These are phyloP conservation scores for Atkinsonella hypoxylon DNA, from an alignment of 2,329 filamentous ascomycete species.

Conservation along the genomic window DNA sequence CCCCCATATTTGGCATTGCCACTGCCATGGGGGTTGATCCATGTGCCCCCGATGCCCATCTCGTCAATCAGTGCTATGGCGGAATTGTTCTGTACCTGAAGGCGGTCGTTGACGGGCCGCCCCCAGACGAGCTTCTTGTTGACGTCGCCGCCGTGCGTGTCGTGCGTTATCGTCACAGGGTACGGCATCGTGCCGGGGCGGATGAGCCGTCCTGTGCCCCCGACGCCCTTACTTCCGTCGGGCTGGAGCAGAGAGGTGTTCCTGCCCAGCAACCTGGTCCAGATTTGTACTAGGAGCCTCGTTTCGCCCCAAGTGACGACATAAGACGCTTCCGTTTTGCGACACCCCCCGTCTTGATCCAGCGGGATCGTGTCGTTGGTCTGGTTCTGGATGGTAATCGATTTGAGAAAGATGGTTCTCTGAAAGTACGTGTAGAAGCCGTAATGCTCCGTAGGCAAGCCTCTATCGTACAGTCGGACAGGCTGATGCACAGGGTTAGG, in stretches of 20 bases:
- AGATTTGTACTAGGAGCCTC: constrained; percentile 52
- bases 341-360: constrained; percentile 43
- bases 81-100: constrained; percentile 31
- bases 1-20: constrained; percentile 40
- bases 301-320: constrained; percentile 49
- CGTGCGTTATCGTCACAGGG: constrained; percentile 47
- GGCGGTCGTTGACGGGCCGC: constrained; percentile 35
- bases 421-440: constrained; percentile 90
- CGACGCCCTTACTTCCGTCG: constrained; percentile 16
- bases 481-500: constrained; percentile 64
- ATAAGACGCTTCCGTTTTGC: constrained; percentile 39
- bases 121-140: constrained; percentile 41
- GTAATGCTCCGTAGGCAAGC: constrained; percentile 71
- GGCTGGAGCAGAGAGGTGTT: constrained; percentile 26
- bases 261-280: constrained; percentile 39
- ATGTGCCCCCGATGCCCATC: constrained; percentile 35
- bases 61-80: constrained; percentile 36
- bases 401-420: constrained; percentile 71
- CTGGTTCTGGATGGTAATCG: constrained; percentile 35
- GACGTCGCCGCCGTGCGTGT: constrained; percentile 49
- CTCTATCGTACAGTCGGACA: constrained; percentile 74
- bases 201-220: constrained; percentile 19
- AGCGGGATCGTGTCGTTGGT: constrained; percentile 30
- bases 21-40: constrained; percentile 38
- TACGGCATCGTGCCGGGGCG: constrained; percentile 51